These are phyloP conservation scores for Amylocarpus encephaloides DNA, from an alignment of 2,329 filamentous ascomycete species.

Conservation along the genomic window DNA sequence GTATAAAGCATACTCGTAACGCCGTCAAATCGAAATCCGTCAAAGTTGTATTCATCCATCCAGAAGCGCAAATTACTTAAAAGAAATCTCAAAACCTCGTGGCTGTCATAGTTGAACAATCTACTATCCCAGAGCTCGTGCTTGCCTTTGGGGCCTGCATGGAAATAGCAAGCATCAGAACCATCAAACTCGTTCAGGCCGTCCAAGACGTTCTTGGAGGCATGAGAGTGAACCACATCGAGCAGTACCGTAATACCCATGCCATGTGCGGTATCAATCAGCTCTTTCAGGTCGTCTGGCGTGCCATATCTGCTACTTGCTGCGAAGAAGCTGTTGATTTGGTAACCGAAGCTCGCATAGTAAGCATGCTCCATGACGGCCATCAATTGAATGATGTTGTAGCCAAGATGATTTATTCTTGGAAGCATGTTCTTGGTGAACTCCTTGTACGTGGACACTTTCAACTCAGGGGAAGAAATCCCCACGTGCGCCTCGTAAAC, in stretches of 20 bases:
- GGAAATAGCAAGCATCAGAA: conserved; percentile 93
- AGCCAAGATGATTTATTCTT: conserved; percentile 81
- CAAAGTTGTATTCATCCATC: conserved; percentile 98
- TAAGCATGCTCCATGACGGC: conserved; percentile 99
- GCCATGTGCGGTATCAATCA: conserved; percentile 89
- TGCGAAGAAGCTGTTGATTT: conserved; percentile 98
- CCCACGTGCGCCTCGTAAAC: conserved; percentile 99
- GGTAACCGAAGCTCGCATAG: conserved; percentile 98
- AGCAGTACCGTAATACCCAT: conserved; percentile 87
- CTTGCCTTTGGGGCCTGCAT: conserved; percentile 72
- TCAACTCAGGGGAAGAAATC: conserved; percentile 85
- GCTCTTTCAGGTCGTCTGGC: conserved; percentile 91
- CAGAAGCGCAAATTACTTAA: conserved; percentile 94
- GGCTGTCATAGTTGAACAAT: conserved; percentile 92
- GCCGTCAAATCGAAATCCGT: conserved; percentile 96
- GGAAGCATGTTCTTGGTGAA: conserved; percentile 91
- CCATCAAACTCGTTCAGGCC: conserved; percentile 95
- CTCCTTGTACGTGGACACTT: conserved; percentile 92
- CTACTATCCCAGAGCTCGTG: conserved; percentile 96
- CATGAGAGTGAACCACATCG: conserved; percentile 95
- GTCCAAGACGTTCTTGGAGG: conserved; percentile 94
- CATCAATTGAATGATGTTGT: conserved; percentile 98
- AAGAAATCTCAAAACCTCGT: conserved; percentile 93
- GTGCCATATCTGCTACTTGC: conserved; percentile 91
- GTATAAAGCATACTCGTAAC: conserved; percentile 97